A percentile compares a stretch with the other conserved stretches of the same genome.
These are phyloP conservation scores for Coniochaeta sp. DNA, from an alignment of 2,329 filamentous ascomycete species.

Conservation along the genomic window DNA sequence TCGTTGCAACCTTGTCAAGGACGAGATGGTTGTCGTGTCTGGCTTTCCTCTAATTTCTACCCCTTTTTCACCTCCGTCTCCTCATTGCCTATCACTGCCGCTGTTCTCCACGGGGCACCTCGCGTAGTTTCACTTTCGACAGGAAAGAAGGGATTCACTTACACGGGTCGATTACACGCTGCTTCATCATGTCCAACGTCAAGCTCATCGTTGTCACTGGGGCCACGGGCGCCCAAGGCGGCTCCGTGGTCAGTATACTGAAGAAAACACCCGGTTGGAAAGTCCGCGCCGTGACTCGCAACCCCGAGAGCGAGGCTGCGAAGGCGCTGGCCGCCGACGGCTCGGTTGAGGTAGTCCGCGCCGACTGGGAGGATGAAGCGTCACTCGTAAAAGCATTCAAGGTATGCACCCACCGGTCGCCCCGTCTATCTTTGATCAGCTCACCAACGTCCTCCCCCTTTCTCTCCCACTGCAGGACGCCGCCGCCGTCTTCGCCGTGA, in stretches of 20 bases:
- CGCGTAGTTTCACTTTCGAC: too few relatives aligned
- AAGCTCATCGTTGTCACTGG: background rate
- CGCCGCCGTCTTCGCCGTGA: slow-evolving; percentile 19
- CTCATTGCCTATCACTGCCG: too few relatives aligned
- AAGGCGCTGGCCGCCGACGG: slow-evolving; percentile 10
- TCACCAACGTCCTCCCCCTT: too few relatives aligned
- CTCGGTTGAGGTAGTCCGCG: slow-evolving; percentile 13
- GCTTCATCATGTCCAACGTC: background rate
- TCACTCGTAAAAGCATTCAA: slow-evolving; percentile 13
- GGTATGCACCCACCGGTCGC: too few relatives aligned
- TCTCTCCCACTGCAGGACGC: slow-evolving; percentile 3
- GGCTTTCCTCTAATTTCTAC: too few relatives aligned
- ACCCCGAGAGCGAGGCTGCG: slow-evolving; percentile 10
- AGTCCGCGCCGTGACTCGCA: slow-evolving; percentile 18
- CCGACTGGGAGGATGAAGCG: slow-evolving; percentile 11
- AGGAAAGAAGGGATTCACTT: too few relatives aligned
- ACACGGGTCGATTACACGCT: too few relatives aligned
- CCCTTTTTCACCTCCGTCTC: too few relatives aligned
- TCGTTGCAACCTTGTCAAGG: too few relatives aligned
- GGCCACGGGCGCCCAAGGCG: slow-evolving; percentile 8
- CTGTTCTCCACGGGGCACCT: too few relatives aligned
- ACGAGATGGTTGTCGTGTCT: too few relatives aligned
- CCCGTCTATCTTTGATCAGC: too few relatives aligned
- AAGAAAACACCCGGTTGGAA: slow-evolving; percentile 11
- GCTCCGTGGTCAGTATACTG: slow-evolving; percentile 11